Conservation (phyloP, 192 early-diverging fungal genomes). For the Helicostylum pulchrum region DNA sequence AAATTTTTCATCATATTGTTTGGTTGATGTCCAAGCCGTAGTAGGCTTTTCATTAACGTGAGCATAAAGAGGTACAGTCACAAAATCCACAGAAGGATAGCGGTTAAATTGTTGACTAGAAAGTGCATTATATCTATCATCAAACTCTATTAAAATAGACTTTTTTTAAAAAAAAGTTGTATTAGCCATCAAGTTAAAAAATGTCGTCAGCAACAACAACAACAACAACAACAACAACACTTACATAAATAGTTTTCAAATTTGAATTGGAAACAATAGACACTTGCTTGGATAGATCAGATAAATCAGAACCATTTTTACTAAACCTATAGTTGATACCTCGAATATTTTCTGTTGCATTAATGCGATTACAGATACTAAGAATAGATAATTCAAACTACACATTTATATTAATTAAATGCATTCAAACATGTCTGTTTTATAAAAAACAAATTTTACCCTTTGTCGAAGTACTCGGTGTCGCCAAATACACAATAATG, state of each 20-base stretch:
- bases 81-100: slow-evolving; percentile 30
- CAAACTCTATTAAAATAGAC: slow-evolving; percentile 30
- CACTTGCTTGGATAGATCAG: slow-evolving; percentile 10
- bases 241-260: slow-evolving; percentile 21
- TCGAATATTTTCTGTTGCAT: slow-evolving; percentile 21
- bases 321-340: slow-evolving; percentile 21
- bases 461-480: slow-evolving; percentile 10
- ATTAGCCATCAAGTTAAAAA: neutral
- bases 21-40: neutral
- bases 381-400: slow-evolving; percentile 26
- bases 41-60: neutral
- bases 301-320: slow-evolving; percentile 12
- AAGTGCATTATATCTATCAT: slow-evolving; percentile 27
- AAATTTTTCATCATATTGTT: slow-evolving; percentile 6
- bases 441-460: neutral
- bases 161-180: neutral
- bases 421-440: neutral
- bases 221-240: slow-evolving; percentile 3
- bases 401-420: neutral
- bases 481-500: slow-evolving; percentile 4
- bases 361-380: slow-evolving; percentile 15
- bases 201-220: neutral
- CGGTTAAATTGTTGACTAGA: slow-evolving; percentile 13
- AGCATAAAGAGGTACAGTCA: slow-evolving; percentile 25
- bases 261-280: slow-evolving; percentile 4